These are phyloP conservation scores for Cryptococcus maquisensis DNA, from an alignment of 1,284 basidiomycete genomes.

Conservation along the genomic window DNA sequence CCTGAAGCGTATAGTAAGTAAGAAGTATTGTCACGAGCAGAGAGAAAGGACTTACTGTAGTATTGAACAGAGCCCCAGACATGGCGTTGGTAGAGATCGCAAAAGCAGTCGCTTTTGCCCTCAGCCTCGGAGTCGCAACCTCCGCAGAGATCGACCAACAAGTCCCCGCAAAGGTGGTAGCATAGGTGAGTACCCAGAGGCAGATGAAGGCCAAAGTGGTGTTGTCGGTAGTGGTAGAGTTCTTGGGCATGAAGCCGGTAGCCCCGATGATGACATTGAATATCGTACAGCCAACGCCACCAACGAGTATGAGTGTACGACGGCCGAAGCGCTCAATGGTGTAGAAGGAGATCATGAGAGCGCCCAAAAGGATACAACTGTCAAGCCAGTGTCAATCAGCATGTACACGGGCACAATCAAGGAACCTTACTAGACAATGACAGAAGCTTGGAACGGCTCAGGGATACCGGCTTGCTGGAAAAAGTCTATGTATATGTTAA, in stretches of 20 bases:
- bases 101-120: slow-evolving; percentile 13
- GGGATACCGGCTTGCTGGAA: slow-evolving; percentile 9
- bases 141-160: neutral
- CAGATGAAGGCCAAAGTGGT: too few species aligned
- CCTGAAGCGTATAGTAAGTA: too few species aligned
- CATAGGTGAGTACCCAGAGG: too few species aligned
- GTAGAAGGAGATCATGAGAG: too few species aligned
- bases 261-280: slow-evolving; percentile 16
- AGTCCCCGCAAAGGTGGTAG: too few species aligned
- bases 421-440: neutral
- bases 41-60: slow-evolving; percentile 6
- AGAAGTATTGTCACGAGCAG: too few species aligned
- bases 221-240: too few species aligned
- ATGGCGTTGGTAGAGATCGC: slow-evolving; percentile 7
- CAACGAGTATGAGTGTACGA: too few species aligned
- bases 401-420: neutral
- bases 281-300: slow-evolving; percentile 3
- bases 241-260: slow-evolving; percentile 8
- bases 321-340: too few species aligned
- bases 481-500: neutral
- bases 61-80: slow-evolving; percentile 15
- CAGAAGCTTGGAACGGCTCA: slow-evolving; percentile 2
- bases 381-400: neutral
- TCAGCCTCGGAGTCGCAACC: slow-evolving; percentile 13
- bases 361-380: slow-evolving; percentile 1